Evolutionary conservation across 1,284 basidiomycete species (phyloP).

Genomic region (Xerocomus minutiporus): DNA sequence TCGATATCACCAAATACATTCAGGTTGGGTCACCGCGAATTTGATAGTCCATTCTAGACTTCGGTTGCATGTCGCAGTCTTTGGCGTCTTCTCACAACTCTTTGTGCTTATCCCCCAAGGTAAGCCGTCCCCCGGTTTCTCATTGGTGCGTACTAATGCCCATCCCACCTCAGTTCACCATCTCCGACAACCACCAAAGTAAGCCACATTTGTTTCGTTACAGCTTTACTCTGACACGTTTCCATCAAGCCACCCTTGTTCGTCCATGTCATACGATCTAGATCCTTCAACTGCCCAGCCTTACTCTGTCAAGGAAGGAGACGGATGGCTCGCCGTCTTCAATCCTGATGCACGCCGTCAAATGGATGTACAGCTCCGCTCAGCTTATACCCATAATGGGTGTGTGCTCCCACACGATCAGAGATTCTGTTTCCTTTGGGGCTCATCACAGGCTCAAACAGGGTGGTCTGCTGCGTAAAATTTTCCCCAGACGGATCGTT

Average conservation of each 20-base stretch:
- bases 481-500: conserved; percentile 32
- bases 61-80: background rate
- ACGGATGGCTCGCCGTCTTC: conserved; percentile 36
- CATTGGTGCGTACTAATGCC: background rate
- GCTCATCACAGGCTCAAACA: conserved; percentile 15
- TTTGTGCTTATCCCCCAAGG: background rate
- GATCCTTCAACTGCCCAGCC: conserved; percentile 31
- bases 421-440: conserved; percentile 1
- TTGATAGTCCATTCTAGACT: background rate
- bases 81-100: background rate
- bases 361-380: conserved; percentile 34
- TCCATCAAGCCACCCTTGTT: background rate
- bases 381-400: conserved; percentile 27
- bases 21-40: background rate
- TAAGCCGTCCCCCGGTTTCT: background rate
- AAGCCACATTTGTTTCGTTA: background rate
- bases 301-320: conserved; percentile 36
- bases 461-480: conserved; percentile 31
- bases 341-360: conserved; percentile 34
- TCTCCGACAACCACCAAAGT: background rate
- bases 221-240: conserved; percentile 8
- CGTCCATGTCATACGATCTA: conserved; percentile 24
- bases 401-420: conserved; percentile 16
- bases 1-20: background rate
- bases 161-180: background rate